phyloP scores from a whole-genome alignment of 176 grass and related monocot genomes.

The Rhynchospora tenuis region DNA sequence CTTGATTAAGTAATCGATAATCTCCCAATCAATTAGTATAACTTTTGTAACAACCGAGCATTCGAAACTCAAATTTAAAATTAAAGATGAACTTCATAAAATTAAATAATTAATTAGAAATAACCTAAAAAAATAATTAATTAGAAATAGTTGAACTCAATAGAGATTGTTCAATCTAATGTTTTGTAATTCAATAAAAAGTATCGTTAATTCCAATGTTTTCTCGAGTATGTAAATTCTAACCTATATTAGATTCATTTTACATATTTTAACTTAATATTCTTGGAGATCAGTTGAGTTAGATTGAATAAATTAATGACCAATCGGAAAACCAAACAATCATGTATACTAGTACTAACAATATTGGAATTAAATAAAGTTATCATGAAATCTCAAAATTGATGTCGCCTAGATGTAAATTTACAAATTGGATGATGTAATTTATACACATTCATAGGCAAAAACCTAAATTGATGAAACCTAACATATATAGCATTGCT shows the following conservation, averaged over 20 bases:
- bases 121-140: background rate
- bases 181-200: background rate
- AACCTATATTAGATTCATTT: background rate
- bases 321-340: background rate
- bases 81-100: background rate
- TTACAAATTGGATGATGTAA: background rate
- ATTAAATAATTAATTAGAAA: background rate
- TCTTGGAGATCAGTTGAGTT: background rate
- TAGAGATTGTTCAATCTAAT: too few species aligned
- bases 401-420: background rate
- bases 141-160: too few species aligned
- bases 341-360: background rate
- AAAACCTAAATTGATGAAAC: background rate
- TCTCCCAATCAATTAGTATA: background rate
- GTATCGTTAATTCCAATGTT: background rate
- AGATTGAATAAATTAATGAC: background rate
- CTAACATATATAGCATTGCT: background rate
- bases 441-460: background rate
- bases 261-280: background rate
- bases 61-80: background rate
- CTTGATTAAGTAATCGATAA: conserved; percentile 14
- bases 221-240: background rate
- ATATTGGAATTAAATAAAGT: too few species aligned
- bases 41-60: background rate
- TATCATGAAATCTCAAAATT: background rate